A percentile compares a stretch with the other conserved stretches of the same genome.
phyloP scores from a whole-genome alignment of 2,329 filamentous ascomycete species.

The Alternaria rosae region DNA sequence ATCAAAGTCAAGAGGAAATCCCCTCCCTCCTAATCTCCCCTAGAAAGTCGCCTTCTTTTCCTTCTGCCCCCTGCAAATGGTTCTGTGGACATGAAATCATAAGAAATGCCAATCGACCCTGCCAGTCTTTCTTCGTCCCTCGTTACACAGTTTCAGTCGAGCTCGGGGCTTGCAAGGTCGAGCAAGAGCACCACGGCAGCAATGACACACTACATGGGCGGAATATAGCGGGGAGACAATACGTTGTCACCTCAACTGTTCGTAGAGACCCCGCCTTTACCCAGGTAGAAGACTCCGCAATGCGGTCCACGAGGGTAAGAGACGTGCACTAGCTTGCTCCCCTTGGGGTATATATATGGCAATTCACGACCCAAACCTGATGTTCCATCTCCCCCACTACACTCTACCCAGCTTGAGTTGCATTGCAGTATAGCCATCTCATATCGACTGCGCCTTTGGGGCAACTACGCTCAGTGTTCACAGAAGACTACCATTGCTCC shows the following conservation, averaged over 20 bases:
- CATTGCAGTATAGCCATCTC: background rate
- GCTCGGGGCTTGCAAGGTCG: background rate
- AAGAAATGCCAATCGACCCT: background rate
- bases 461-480: background rate
- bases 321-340: background rate
- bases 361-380: background rate
- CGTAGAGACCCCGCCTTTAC: background rate
- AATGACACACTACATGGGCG: background rate
- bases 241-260: no score
- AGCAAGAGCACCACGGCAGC: background rate
- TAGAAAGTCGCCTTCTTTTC: background rate
- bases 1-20: background rate
- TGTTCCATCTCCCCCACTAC: background rate
- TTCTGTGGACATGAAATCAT: background rate
- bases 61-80: background rate
- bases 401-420: background rate
- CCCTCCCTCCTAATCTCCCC: background rate
- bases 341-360: background rate
- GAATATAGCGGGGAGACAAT: background rate
- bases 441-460: background rate
- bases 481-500: background rate
- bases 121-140: background rate
- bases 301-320: background rate
- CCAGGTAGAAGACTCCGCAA: background rate
- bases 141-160: background rate